Conservation (phyloP, 148 eudicot genomes). For the Agrostemma githago region DNA sequence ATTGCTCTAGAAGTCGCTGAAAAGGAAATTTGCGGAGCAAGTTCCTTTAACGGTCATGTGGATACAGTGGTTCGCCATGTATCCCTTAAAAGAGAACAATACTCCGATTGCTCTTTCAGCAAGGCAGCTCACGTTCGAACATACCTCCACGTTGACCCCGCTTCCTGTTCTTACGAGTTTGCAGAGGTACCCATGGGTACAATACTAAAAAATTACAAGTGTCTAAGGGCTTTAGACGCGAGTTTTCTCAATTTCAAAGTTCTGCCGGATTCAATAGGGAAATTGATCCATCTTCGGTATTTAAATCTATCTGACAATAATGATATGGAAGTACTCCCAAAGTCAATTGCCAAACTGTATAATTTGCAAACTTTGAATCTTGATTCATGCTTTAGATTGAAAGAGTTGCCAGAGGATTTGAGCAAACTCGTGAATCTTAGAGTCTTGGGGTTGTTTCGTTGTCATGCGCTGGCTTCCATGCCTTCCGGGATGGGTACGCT, state of each 20-base stretch:
- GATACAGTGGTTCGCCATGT: constrained; percentile 9
- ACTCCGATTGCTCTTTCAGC: background rate
- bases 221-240: constrained; percentile 10
- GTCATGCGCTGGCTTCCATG: background rate
- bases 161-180: background rate
- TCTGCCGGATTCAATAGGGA: background rate
- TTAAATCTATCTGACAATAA: background rate
- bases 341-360: background rate
- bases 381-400: background rate
- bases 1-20: background rate
- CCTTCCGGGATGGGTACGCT: constrained; percentile 18
- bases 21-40: background rate
- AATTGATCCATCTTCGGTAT: background rate
- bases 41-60: background rate
- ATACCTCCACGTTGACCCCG: background rate
- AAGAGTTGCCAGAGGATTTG: background rate
- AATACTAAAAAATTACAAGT: background rate
- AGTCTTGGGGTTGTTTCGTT: background rate
- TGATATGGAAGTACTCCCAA: background rate
- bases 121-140: constrained; percentile 7
- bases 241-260: background rate
- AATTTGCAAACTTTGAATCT: constrained; percentile 3
- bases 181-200: background rate
- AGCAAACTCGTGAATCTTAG: constrained; percentile 7
- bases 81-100: background rate